Percentiles rank a stretch among this genome's conserved stretches.
Evolutionary conservation across 2,329 filamentous ascomycete genomes (phyloP).

Genomic region (Cladosporium cucumerinum): DNA sequence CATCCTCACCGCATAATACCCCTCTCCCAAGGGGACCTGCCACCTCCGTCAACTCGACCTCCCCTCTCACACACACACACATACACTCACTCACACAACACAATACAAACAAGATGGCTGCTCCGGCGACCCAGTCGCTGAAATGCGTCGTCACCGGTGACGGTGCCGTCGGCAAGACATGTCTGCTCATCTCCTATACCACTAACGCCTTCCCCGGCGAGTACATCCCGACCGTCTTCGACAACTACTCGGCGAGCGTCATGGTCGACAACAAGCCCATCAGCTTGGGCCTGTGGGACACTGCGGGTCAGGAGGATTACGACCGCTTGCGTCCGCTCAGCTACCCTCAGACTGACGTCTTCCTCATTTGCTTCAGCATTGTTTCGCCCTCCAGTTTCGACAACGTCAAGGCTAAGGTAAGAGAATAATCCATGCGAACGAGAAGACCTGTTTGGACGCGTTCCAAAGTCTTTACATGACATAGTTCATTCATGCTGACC

Average conservation of each 20-base stretch:
- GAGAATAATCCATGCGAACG: constrained; percentile 21
- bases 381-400: constrained; percentile 97
- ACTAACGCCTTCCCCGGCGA: constrained; percentile 99
- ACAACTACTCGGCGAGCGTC: constrained; percentile 98
- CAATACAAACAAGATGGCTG: constrained; percentile 18
- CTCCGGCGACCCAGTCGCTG: constrained; percentile 40
- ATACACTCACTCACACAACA: too few relatives aligned
- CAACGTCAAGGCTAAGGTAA: constrained; percentile 97
- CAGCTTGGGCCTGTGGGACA: constrained; percentile 97
- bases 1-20: constrained; percentile 12
- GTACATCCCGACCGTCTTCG: constrained; percentile 98
- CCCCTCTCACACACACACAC: constrained; percentile 1
- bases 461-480: background rate
- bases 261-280: constrained; percentile 99
- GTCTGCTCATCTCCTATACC: constrained; percentile 97
- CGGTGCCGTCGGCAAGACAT: constrained; percentile 99
- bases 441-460: background rate
- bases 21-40: background rate
- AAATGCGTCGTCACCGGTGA: constrained; percentile 99
- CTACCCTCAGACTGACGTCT: constrained; percentile 97
- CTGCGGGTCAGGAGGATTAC: constrained; percentile 97
- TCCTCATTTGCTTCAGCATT: constrained; percentile 97
- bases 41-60: constrained; percentile 9
- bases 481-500: background rate
- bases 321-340: constrained; percentile 90